Percentiles rank a stretch among this genome's conserved stretches.
These are phyloP conservation scores for Rugonectria rugulosa DNA, from an alignment of 2,329 filamentous ascomycete species.

Conservation along the genomic window DNA sequence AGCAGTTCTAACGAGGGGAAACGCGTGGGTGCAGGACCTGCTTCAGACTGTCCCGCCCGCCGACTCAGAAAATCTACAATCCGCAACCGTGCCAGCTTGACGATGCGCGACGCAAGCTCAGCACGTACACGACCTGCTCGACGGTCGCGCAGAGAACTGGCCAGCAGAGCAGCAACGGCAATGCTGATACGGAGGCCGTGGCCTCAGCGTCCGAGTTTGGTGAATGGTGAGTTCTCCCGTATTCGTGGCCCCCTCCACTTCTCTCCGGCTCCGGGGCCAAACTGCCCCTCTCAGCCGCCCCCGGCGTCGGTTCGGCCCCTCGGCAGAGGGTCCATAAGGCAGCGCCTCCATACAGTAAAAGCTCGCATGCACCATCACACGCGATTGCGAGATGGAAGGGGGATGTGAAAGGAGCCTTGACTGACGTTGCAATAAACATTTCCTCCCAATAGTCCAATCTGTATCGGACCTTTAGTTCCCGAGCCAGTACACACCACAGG, in stretches of 20 bases:
- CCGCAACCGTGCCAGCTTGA: conserved; percentile 32
- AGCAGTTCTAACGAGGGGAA: conserved; percentile 11
- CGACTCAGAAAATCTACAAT: conserved; percentile 27
- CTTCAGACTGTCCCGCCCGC: conserved; percentile 22
- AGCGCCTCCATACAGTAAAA: not conserved
- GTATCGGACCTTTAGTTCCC: conserved; percentile 43
- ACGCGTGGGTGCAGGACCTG: conserved; percentile 24
- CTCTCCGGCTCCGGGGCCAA: not conserved
- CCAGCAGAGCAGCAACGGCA: conserved; percentile 1
- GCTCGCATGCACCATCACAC: not conserved
- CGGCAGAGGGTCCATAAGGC: not conserved
- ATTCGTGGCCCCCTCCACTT: not conserved
- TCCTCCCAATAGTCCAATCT: conserved; percentile 44
- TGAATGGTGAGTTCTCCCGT: conserved; percentile 37
- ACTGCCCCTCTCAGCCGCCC: conserved; percentile 12
- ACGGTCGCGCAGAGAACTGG: conserved; percentile 21
- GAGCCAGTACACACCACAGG: conserved; percentile 32
- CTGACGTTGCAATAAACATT: conserved; percentile 7
- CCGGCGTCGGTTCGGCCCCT: not conserved
- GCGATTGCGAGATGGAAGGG: not conserved
- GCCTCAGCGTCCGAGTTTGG: conserved; percentile 30
- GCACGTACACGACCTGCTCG: conserved; percentile 39
- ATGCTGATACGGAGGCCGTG: conserved; percentile 29
- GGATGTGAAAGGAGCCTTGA: not conserved
- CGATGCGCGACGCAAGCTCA: conserved; percentile 41